phyloP scores from a whole-genome alignment of 495 filamentous ascomycete species.

The Astrothelium subdiscretum region DNA sequence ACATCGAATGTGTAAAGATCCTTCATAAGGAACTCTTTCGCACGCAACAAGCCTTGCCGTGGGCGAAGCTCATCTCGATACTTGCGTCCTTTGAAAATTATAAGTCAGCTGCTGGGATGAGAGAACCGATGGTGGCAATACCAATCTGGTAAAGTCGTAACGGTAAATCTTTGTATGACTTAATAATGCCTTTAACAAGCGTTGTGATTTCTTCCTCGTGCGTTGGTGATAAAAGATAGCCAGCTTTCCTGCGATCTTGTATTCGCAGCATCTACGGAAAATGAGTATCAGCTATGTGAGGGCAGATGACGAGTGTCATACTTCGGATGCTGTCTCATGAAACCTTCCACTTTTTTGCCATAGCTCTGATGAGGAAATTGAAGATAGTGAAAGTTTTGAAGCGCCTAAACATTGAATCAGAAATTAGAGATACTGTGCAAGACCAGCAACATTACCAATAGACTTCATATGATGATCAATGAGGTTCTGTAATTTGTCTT shows the following conservation, averaged over 20 bases:
- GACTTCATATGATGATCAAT: constrained; percentile 82
- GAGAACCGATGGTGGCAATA: constrained; percentile 20
- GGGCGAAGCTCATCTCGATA: constrained; percentile 88
- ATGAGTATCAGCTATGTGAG: neutral
- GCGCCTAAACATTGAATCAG: constrained; percentile 44
- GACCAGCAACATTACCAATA: constrained; percentile 41
- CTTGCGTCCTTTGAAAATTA: constrained; percentile 54
- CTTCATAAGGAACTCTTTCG: constrained; percentile 94
- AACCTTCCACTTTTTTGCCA: constrained; percentile 64
- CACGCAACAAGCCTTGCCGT: constrained; percentile 77
- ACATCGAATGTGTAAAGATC: constrained; percentile 94
- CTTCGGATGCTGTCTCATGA: constrained; percentile 30
- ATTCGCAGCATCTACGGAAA: constrained; percentile 62
- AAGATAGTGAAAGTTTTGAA: constrained; percentile 77
- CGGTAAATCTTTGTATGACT: constrained; percentile 79
- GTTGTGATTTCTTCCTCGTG: constrained; percentile 94
- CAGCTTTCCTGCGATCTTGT: constrained; percentile 62
- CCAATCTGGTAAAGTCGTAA: constrained; percentile 84
- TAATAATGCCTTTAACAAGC: constrained; percentile 58
- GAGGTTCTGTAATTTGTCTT: constrained; percentile 73
- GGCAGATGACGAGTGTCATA: neutral
- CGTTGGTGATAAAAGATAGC: constrained; percentile 76
- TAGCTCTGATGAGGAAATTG: constrained; percentile 71
- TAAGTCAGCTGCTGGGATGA: constrained; percentile 1
- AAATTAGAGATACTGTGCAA: neutral